Evolutionary conservation across 768 basidiomycete genomes (phyloP).

Genomic region (Suillus weaverae): DNA sequence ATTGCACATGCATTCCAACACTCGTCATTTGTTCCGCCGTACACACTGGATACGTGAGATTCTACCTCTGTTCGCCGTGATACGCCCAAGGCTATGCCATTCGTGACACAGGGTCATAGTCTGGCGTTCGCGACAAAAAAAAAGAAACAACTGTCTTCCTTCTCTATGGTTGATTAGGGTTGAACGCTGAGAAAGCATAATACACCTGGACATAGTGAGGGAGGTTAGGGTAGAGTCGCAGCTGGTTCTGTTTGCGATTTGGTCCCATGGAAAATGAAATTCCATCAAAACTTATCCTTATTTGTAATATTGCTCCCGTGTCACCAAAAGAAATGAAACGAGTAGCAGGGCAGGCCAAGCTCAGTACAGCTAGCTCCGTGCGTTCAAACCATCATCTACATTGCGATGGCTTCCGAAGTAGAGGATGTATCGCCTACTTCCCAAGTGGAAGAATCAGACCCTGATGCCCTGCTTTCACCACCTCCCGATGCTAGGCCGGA

Average conservation of each 20-base stretch:
- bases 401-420: slow-evolving; percentile 5
- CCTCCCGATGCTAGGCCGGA: slow-evolving; percentile 60
- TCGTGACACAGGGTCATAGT: neutral
- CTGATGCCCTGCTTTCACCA: slow-evolving; percentile 38
- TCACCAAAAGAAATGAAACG: neutral
- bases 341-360: neutral
- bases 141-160: neutral
- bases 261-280: neutral
- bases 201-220: neutral
- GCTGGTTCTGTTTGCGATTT: neutral
- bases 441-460: slow-evolving; percentile 65
- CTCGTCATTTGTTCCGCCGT: neutral
- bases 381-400: neutral
- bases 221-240: neutral
- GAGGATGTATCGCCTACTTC: slow-evolving; percentile 33
- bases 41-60: neutral
- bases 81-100: neutral
- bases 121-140: neutral
- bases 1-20: neutral
- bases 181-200: neutral
- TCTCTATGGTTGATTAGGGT: neutral
- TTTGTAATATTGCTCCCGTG: neutral
- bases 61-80: neutral
- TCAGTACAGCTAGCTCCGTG: neutral
- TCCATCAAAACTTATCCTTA: neutral